Evolutionary conservation across 2,329 filamentous ascomycete genomes (phyloP), one percentile per base, ranked within the genome.

Genomic region (Catunica adiposa): DNA sequence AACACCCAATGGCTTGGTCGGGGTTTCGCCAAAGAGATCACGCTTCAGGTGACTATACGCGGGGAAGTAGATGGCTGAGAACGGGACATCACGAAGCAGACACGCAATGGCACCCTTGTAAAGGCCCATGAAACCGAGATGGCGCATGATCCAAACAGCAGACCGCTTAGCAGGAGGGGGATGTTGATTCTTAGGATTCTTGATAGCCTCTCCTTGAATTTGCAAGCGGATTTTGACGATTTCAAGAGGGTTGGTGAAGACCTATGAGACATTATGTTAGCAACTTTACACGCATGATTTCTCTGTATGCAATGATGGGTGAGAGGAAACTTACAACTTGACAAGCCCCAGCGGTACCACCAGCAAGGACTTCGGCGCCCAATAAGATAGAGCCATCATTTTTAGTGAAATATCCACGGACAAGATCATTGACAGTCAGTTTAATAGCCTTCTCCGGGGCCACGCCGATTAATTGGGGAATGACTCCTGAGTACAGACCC

Each of bases 361-460:
- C 92, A 59, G 92, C 86, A 48, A 98, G 61, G 59, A 97, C 72
- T 71, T 98, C 92, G 59, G 82, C 73, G 29, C 73, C 71, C 63
- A 80, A 70, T 65, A 74, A 76, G 64, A 98, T 95, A 58, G 79
- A 73, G 52, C 85, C 84, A 44, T 78, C 81, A 60, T 87, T 78
- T 63, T 89, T 80, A 2, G 83, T 85, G 64, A 89, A 83, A 61
- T 78, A 76, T 7, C 78, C 76, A 65, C 92, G 83, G 22, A 94
- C 88, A 55, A 98, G 71, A 66, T 98, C 92, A 70, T 98, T 98
- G 64, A 98, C 89, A 0, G 92, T 98, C 60, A 98, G 80, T 74
- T 98, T 98, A 73, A 98, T 98, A 62, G 92, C 92, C 75, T 98
- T 98, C 69, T 98, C 92, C 1, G 92, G 92, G n/a, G 92, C 92